Evolutionary conservation across 1,284 basidiomycete genomes (phyloP), one percentile per base, ranked within the genome.

Genomic region (Apiotrichum gamsii): DNA sequence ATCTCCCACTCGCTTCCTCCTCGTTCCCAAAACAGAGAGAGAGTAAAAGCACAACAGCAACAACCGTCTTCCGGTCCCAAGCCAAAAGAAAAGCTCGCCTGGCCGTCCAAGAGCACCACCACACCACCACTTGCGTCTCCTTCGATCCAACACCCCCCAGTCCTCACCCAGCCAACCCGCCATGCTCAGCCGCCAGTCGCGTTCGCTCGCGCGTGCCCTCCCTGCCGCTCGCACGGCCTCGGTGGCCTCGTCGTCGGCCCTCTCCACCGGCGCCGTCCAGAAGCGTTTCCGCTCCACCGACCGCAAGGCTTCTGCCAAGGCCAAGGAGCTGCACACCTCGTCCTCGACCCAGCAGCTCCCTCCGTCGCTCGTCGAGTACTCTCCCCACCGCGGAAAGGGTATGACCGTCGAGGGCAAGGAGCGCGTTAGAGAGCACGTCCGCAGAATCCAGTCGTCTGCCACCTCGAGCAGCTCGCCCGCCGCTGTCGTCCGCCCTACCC

Each of bases 381-480:
- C 30, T 38, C 43, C 47, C 21, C 46, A 48, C 43, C 46, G 57
- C 39, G 62, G 64, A 30, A 49, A 48, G 42, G 64, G 62, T 25
- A 67, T 72, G 30, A 61, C 56, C n/a, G 52, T 70, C 29, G 74
- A 75, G 47, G 73, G 70, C 30, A 74, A 73, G 59, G 62, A 62
- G 37, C 81, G 86, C 69, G 82, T 89, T 41, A 75, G 80, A 59
- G 84, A 86, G 62, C 82, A 77, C 65, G 74, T 76, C 13, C 64
- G 79, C 58, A 77, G 80, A 59, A 79, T 89, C 62, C 85, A 84
- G 69, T 80, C 80, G 55, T 79, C 83, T 13, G 78, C 83, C 11
- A 66, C 74, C n/a, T 73, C 67, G 24, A 66, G 68, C 50, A 83
- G 83, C 44, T 75, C 76, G 32, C 76, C 82, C 39, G 79, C 78